Base-by-base conservation (phyloP, 192 early-diverging fungal species). In the Pilaira anomala region DNA sequence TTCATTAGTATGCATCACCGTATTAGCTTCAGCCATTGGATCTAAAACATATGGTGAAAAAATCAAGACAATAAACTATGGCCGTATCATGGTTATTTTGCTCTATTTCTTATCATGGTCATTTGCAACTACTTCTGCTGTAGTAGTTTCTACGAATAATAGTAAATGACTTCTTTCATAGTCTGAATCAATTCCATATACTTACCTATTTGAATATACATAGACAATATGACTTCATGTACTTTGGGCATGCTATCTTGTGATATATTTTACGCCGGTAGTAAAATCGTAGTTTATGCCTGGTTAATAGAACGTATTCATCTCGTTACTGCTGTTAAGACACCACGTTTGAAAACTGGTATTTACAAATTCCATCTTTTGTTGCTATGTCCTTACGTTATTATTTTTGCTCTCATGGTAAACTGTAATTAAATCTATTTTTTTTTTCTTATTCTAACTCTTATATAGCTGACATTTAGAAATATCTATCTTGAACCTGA, bases 131-230 rank as follows among this genome's bases (percentile, higher is more conserved):
- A 71, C 73, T 3, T 68, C 75, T 1, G 68, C 70, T 1, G 41
- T 78, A 3, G 29, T 81, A 11, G 67, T 78, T 2, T 76, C 79
- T 3, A 80, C 79, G n/a, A 80, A 80, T 57, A 46, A 71, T 13
- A 69, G 77, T 62, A 76, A 72, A 41, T 12, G 33, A n/a, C n/a
- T n/a, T n/a, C n/a, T n/a, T n/a, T n/a, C n/a, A n/a, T 2, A 12
- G 24, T 11, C n/a, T n/a, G 18, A 41, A 30, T 54, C n/a, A 0
- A 19, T 16, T 33, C 16, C n/a, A n/a, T 48, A 48, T 59, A 3
- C 7, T 24, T 22, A 46, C 24, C 7, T 16, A 24, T 25, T 18
- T 56, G 8, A 9, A 33, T 29, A 26, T 13, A 24, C 25, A n/a
- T 36, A 73, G 71, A 62, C 22, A 76, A 76, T 36, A 52, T 67